Evolutionary conservation across 345 rosid genomes (phyloP).

Genomic region (Eucalyptus tenuipes): DNA sequence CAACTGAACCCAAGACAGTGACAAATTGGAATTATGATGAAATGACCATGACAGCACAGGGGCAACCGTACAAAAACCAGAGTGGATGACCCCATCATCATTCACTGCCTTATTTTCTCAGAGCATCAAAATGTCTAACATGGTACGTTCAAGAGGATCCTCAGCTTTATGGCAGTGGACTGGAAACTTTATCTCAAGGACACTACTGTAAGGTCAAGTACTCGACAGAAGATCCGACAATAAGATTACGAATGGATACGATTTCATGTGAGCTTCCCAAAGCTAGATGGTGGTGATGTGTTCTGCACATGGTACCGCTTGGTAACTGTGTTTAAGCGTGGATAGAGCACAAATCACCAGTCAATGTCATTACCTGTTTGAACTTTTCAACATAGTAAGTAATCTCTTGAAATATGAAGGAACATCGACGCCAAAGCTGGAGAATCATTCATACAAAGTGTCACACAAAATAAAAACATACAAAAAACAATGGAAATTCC

Average conservation of each 20-base stretch:
- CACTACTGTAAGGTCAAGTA: neutral
- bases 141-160: constrained; percentile 10
- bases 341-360: neutral
- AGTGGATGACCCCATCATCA: constrained; percentile 11
- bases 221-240: neutral
- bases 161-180: neutral
- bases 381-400: neutral
- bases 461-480: neutral
- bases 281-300: neutral
- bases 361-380: neutral
- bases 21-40: constrained; percentile 22
- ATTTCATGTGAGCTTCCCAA: neutral
- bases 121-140: constrained; percentile 6
- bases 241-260: neutral
- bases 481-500: neutral
- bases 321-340: neutral
- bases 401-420: neutral
- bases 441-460: neutral
- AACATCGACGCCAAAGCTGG: neutral
- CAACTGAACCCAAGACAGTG: neutral
- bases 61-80: constrained; percentile 21
- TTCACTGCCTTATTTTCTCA: neutral
- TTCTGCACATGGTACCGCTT: neutral
- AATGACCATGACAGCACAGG: constrained; percentile 26
- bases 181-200: neutral